Evolutionary conservation across 371 early-diverging fungal species (phyloP), one percentile per base, ranked within the genome.

Genomic region (Mortierella sp.): DNA sequence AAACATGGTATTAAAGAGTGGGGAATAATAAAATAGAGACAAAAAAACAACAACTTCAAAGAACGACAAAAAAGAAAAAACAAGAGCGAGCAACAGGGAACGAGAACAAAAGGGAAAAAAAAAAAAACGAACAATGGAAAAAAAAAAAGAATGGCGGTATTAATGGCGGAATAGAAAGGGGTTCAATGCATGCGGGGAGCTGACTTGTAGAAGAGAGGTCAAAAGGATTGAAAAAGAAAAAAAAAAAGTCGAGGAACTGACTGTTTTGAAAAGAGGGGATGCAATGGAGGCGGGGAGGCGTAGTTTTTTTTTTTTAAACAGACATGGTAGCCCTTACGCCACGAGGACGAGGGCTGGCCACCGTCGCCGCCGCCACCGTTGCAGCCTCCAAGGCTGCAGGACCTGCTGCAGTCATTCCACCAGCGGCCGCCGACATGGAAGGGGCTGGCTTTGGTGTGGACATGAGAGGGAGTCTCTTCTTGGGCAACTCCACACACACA

Each of bases 401-500:
- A 60, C 73, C 79, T 52, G 79, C 79, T 72, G 79, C 79, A 58
- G 60, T 66, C 62, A 44, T 23, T n/a, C 51, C 43, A 47, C 60
- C 62, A 21, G 63, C 9, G 25, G 57, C 4, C 15, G 64, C 59
- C 48, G 50, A 4, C n/a, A 53, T 4, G 21, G 50, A 21, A 21
- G n/a, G 46, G 73, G 46, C 25, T n/a, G 74, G 72, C 68, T 86
- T 88, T 28, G 90, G 90, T 3, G 86, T 82, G 46, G 87, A 85
- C 90, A 90, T 91, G 28, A 91, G 82, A 9, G 91, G 91, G n/a
- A 90, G 76, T 14, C 89, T 88, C 64, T 91, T 91, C 58, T 89
- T 85, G 57, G 91, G 88, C 64, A 90, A 72, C 72, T 91, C 90
- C 7, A 90, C 83, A 79, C 86, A 84, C 23, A 91, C 87, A 28